Conservation (phyloP, 2,329 filamentous ascomycete genomes). For the Aspergillus novoparasiticus region DNA sequence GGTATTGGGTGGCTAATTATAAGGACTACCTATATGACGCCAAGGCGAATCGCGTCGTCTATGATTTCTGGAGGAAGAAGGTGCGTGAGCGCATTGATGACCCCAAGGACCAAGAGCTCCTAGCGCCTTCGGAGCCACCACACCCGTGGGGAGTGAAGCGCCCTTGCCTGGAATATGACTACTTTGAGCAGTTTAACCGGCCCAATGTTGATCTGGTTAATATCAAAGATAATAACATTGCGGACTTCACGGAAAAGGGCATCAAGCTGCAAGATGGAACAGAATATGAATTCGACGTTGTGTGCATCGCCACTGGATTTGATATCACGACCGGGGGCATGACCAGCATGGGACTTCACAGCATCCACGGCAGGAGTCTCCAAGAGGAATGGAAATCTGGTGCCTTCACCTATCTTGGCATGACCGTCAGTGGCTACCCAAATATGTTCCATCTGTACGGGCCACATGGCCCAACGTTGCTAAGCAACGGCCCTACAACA, state of each 20-base stretch:
- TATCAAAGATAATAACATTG: conserved; percentile 48
- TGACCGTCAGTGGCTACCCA: conserved; percentile 46
- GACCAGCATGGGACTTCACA: conserved; percentile 42
- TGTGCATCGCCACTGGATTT: conserved; percentile 50
- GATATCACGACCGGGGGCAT: conserved; percentile 47
- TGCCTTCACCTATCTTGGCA: conserved; percentile 46
- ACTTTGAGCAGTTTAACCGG: conserved; percentile 54
- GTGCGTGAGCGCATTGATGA: conserved; percentile 55
- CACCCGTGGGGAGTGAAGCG: conserved; percentile 60
- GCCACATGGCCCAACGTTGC: conserved; percentile 58
- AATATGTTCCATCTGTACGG: conserved; percentile 60
- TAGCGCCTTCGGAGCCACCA: conserved; percentile 56
- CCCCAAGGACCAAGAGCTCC: conserved; percentile 51
- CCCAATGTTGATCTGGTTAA: conserved; percentile 51
- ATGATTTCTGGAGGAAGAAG: conserved; percentile 60
- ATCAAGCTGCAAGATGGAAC: conserved; percentile 44
- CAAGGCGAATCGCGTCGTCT: conserved; percentile 57
- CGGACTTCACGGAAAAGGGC: conserved; percentile 41
- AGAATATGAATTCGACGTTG: conserved; percentile 42
- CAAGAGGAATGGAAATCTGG: conserved; percentile 42
- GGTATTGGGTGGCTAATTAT: conserved; percentile 58
- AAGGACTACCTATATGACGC: conserved; percentile 53
- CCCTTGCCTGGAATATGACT: conserved; percentile 50
- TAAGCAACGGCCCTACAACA: conserved; percentile 59
- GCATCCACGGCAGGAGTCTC: conserved; percentile 33